Conservation (phyloP, 352 stramenopile genomes). For the Phytophthora cactorum region DNA sequence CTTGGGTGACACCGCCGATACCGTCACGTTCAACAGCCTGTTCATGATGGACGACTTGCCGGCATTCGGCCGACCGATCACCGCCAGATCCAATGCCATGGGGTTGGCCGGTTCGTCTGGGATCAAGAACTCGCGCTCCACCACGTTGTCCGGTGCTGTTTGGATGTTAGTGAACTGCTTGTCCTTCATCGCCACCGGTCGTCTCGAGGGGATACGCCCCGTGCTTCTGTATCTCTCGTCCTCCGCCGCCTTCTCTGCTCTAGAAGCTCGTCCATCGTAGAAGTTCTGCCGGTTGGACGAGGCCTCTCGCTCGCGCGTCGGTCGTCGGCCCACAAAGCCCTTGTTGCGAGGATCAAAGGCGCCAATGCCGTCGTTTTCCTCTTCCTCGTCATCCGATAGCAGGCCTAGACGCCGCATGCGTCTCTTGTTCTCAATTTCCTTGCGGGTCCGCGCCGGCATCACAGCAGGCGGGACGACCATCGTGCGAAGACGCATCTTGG, state of each 20-base stretch:
- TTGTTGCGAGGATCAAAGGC: conserved; percentile 33
- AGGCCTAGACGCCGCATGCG: conserved; percentile 66
- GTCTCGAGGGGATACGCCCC: conserved; percentile 34
- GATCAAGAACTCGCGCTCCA: conserved; percentile 76
- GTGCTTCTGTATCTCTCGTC: conserved; percentile 20
- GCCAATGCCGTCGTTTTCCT: conserved; percentile 18
- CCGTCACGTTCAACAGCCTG: conserved; percentile 73
- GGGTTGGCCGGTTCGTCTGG: conserved; percentile 74
- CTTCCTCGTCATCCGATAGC: conserved; percentile 53
- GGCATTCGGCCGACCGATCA: conserved; percentile 88
- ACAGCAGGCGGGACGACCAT: conserved; percentile 41
- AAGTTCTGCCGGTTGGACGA: conserved; percentile 25
- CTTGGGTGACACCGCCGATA: conserved; percentile 88
- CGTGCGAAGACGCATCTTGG: conserved; percentile 47
- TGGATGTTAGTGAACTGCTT: conserved; percentile 81
- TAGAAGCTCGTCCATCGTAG: conserved; percentile 25
- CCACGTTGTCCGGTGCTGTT: conserved; percentile 62
- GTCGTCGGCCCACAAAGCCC: conserved; percentile 27
- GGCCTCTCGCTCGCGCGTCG: conserved; percentile 10
- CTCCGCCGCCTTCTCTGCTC: conserved; percentile 24
- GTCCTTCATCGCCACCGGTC: conserved; percentile 51
- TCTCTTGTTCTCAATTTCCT: conserved; percentile 65
- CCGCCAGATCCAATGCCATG: conserved; percentile 74
- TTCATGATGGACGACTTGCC: conserved; percentile 91
- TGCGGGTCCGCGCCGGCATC: conserved; percentile 43